Evolutionary conservation across 345 rosid species (phyloP).

Genomic region (Cardamine resedifolia): DNA sequence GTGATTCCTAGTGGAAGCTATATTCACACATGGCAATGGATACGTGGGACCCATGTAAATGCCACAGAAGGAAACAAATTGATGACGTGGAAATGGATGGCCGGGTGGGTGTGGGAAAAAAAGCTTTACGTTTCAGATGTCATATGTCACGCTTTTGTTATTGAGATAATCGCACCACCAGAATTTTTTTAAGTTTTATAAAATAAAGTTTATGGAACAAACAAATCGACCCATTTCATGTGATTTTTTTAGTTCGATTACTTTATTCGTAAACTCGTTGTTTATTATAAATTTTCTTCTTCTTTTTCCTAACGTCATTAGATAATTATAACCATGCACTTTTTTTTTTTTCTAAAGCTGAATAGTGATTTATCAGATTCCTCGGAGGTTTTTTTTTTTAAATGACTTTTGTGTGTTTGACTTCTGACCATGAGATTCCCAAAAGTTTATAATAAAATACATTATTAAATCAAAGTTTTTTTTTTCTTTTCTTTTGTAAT

Average conservation of each 20-base stretch:
- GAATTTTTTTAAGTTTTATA: neutral
- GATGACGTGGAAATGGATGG: constrained; percentile 38
- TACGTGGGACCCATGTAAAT: constrained; percentile 22
- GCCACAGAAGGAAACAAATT: constrained; percentile 33
- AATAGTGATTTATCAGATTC: neutral
- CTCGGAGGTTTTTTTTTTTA: neutral
- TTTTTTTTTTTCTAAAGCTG: neutral
- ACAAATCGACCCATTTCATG: constrained; percentile 37
- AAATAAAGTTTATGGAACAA: constrained; percentile 13
- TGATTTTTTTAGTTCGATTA: neutral
- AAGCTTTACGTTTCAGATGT: constrained; percentile 36
- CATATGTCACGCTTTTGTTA: constrained; percentile 41
- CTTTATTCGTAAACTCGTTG: neutral
- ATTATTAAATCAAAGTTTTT: too few species aligned
- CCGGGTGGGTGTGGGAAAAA: constrained; percentile 32
- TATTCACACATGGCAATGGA: constrained; percentile 16
- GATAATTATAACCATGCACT: constrained; percentile 10
- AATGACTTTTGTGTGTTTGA: constrained; percentile 8
- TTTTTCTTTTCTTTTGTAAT: too few species aligned
- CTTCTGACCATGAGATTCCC: neutral
- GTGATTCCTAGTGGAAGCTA: neutral
- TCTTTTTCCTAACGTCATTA: neutral
- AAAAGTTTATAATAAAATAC: neutral
- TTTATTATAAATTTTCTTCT: neutral
- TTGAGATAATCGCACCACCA: constrained; percentile 39